Evolutionary conservation across 371 early-diverging fungal species (phyloP).

Genomic region (Haplosporangium sp.): DNA sequence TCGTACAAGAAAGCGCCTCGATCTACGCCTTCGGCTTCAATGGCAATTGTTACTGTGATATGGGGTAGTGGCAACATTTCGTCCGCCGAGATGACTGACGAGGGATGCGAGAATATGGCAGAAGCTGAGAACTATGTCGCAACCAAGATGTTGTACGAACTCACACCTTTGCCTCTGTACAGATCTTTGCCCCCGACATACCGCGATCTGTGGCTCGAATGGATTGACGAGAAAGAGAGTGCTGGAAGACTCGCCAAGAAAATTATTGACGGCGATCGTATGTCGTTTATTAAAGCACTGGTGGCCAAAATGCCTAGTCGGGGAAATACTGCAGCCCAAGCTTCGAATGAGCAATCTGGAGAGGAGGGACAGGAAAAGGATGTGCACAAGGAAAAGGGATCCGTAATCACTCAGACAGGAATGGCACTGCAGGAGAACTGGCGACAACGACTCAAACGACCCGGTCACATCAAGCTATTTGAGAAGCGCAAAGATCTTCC

Average conservation of each 20-base stretch:
- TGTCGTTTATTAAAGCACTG: conserved; percentile 51
- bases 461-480: conserved; percentile 57
- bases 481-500: conserved; percentile 71
- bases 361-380: conserved; percentile 14
- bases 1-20: conserved; percentile 29
- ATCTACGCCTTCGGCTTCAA: conserved; percentile 12
- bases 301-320: conserved; percentile 25
- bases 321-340: conserved; percentile 2
- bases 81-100: conserved; percentile 49
- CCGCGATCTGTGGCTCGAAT: conserved; percentile 75
- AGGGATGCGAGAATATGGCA: conserved; percentile 45
- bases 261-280: conserved; percentile 39
- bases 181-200: conserved; percentile 69
- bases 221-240: conserved; percentile 62
- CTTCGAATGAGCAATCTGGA: conserved; percentile 31
- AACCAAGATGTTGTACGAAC: conserved; percentile 62
- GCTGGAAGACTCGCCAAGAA: conserved; percentile 53
- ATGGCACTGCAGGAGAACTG: conserved; percentile 29
- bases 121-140: conserved; percentile 74
- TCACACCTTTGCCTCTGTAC: conserved; percentile 65
- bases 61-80: conserved; percentile 37
- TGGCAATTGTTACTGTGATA: conserved; percentile 41
- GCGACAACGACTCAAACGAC: conserved; percentile 49
- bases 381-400: conserved; percentile 3
- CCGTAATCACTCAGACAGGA: conserved; percentile 23